Conservation (phyloP, 495 filamentous ascomycete species). For the Aspergillus nidulans region DNA sequence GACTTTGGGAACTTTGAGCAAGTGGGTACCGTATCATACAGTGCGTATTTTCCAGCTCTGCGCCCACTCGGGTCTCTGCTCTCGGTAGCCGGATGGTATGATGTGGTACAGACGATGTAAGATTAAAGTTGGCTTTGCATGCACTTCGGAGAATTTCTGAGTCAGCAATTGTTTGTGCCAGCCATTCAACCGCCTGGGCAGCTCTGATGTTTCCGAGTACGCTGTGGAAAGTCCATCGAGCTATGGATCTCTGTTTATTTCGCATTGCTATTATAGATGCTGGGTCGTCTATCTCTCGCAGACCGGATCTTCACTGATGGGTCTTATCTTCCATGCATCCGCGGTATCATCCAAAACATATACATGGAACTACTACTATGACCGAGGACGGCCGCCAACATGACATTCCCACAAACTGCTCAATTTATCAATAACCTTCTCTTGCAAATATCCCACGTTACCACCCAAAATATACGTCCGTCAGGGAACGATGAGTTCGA, state of each 20-base stretch:
- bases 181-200: no score
- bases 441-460: slow-evolving; percentile 17
- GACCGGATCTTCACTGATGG: neutral
- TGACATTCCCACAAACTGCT: neutral
- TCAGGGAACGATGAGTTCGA: neutral
- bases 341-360: neutral
- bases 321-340: neutral
- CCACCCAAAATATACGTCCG: neutral
- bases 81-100: neutral
- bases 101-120: neutral
- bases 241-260: neutral
- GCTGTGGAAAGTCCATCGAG: no score
- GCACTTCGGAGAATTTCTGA: slow-evolving; percentile 20
- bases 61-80: neutral
- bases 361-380: neutral
- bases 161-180: slow-evolving; percentile 4
- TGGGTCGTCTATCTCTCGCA: neutral
- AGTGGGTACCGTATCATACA: neutral
- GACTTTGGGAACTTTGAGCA: no score
- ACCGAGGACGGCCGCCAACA: neutral
- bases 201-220: no score
- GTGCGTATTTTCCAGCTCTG: neutral
- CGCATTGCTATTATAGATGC: neutral
- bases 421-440: slow-evolving; percentile 31
- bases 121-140: slow-evolving; percentile 8